Evolutionary conservation across 2,329 filamentous ascomycete genomes (phyloP).

Genomic region (Xylaria digitata): DNA sequence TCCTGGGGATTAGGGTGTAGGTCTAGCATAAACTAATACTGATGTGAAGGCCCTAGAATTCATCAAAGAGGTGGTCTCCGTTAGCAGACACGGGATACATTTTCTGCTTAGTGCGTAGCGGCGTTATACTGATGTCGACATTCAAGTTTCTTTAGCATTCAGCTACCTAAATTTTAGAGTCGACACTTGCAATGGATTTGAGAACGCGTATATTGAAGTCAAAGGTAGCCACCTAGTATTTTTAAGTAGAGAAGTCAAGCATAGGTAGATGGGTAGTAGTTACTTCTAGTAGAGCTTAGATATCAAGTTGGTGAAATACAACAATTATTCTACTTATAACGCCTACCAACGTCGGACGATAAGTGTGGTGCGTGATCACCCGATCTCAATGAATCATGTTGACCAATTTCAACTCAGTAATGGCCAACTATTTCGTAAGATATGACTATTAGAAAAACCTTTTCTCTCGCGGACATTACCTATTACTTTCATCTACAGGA

Average conservation of each 20-base stretch:
- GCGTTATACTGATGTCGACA: not conserved
- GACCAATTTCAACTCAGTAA: slow-evolving; percentile 1
- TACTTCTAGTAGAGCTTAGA: not conserved
- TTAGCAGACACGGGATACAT: not conserved
- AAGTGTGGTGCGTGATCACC: slow-evolving; percentile 1
- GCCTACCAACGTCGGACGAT: not conserved
- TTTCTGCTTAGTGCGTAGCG: not conserved
- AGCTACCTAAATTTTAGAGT: not conserved
- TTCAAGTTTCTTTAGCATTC: not conserved
- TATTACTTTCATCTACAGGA: not conserved
- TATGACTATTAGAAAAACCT: not conserved
- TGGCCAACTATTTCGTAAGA: not conserved
- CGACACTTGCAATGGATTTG: not conserved
- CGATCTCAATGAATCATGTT: slow-evolving; percentile 1
- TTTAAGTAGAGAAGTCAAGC: not conserved
- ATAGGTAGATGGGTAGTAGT: not conserved
- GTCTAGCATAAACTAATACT: not conserved
- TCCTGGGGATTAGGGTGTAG: not conserved
- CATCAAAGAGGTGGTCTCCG: not conserved
- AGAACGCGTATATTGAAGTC: not conserved
- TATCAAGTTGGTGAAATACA: not conserved
- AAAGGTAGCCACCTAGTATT: not conserved
- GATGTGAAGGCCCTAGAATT: not conserved
- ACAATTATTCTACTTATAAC: not conserved
- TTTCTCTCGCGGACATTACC: too few relatives aligned